Evolutionary conservation across 768 basidiomycete genomes (phyloP).

Genomic region (Boletus tylopilopsis): DNA sequence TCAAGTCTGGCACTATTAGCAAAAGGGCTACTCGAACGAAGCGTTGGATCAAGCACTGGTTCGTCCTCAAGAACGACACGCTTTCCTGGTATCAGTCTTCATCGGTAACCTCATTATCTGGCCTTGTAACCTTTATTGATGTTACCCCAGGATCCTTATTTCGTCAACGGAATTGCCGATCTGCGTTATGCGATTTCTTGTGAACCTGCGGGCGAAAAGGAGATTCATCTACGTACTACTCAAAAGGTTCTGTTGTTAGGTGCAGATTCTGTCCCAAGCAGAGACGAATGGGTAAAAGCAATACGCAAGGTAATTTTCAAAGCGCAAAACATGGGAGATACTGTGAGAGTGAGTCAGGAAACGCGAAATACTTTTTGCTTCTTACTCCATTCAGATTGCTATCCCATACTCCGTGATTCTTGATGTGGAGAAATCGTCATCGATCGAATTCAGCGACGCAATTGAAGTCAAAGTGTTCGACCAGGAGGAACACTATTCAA

Average conservation of each 20-base stretch:
- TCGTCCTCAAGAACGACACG: slow-evolving; percentile 92
- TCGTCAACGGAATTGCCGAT: slow-evolving; percentile 94
- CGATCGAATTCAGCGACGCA: slow-evolving; percentile 95
- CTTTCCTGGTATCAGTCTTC: slow-evolving; percentile 97
- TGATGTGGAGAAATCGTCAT: slow-evolving; percentile 83
- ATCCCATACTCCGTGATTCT: slow-evolving; percentile 89
- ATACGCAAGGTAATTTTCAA: slow-evolving; percentile 94
- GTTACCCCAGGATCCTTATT: slow-evolving; percentile 84
- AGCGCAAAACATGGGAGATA: slow-evolving; percentile 93
- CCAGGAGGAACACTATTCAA: slow-evolving; percentile 66
- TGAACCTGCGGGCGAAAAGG: slow-evolving; percentile 73
- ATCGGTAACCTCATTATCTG: slow-evolving; percentile 49
- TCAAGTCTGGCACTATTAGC: slow-evolving; percentile 87
- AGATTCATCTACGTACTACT: slow-evolving; percentile 80
- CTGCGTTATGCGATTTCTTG: slow-evolving; percentile 90
- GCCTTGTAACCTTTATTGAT: slow-evolving; percentile 5
- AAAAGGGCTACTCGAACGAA: slow-evolving; percentile 89
- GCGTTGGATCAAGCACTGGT: slow-evolving; percentile 95
- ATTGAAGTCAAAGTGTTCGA: slow-evolving; percentile 92
- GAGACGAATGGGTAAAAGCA: slow-evolving; percentile 95
- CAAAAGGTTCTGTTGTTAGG: slow-evolving; percentile 69
- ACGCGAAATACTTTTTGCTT: background rate
- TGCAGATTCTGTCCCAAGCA: slow-evolving; percentile 77
- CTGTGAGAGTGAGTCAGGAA: slow-evolving; percentile 67
- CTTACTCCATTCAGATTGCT: slow-evolving; percentile 58